Evolutionary conservation across 768 basidiomycete species (phyloP).

Genomic region (Auricularia sp.): DNA sequence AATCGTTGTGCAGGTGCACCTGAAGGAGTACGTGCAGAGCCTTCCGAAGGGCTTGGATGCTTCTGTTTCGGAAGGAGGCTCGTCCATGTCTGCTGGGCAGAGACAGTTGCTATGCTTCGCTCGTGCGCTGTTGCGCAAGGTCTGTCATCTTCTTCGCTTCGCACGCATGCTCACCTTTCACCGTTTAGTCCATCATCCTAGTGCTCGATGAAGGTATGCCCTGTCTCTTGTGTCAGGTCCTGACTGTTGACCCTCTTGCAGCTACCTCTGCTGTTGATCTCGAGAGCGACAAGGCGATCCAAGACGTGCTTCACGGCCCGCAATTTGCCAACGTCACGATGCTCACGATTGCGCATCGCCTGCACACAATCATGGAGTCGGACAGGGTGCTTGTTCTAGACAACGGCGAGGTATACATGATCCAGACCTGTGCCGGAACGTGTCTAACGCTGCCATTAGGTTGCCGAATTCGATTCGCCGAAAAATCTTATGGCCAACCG

Average conservation of each 20-base stretch:
- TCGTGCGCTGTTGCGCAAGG: conserved; percentile 70
- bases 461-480: conserved; percentile 78
- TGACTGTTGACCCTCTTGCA: conserved; percentile 15
- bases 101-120: conserved; percentile 85
- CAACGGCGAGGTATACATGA: conserved; percentile 37
- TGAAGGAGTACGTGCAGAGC: conserved; percentile 59
- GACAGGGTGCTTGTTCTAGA: conserved; percentile 77
- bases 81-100: conserved; percentile 78
- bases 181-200: conserved; percentile 62
- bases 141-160: conserved; percentile 15
- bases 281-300: conserved; percentile 82
- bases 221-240: too few relatives aligned
- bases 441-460: conserved; percentile 7
- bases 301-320: conserved; percentile 75
- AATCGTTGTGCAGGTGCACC: conserved; percentile 37
- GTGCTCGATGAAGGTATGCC: conserved; percentile 80
- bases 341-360: conserved; percentile 77
- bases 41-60: conserved; percentile 64
- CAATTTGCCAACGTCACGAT: conserved; percentile 74
- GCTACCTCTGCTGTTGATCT: conserved; percentile 86
- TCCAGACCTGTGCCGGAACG: too few relatives aligned
- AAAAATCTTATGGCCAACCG: conserved; percentile 47
- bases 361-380: conserved; percentile 79
- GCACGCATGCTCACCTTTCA: neutral
- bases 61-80: conserved; percentile 65